A percentile compares a stretch with the other conserved stretches of the same genome.
These are phyloP conservation scores for Beauveria scarabaeidicola DNA, from an alignment of 2,329 filamentous ascomycete genomes.

Conservation along the genomic window DNA sequence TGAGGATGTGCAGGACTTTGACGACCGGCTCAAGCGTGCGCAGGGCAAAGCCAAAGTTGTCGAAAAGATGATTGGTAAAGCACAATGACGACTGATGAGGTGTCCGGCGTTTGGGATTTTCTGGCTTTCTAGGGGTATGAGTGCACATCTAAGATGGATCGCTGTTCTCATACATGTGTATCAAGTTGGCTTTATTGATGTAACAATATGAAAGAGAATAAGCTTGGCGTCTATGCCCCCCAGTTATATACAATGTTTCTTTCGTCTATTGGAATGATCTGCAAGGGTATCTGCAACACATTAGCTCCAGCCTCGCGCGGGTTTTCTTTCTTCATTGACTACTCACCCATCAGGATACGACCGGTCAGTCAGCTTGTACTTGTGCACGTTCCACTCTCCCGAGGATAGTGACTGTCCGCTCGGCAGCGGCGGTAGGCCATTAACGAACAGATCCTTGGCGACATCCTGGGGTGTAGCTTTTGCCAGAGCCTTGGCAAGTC, in stretches of 20 bases:
- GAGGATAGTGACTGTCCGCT: conserved; percentile 52
- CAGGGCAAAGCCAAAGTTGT: conserved; percentile 79
- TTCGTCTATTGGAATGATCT: conserved; percentile 46
- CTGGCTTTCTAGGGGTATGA: not conserved
- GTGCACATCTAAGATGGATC: not conserved
- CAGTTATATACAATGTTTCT: conserved; percentile 15
- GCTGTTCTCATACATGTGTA: not conserved
- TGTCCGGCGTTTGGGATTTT: not conserved
- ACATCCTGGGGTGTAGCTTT: conserved; percentile 44
- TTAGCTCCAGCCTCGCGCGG: conserved; percentile 12
- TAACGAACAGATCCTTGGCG: conserved; percentile 54
- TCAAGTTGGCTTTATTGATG: conserved; percentile 2
- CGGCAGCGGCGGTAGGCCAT: conserved; percentile 81
- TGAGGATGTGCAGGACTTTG: conserved; percentile 82
- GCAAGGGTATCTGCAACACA: conserved; percentile 49
- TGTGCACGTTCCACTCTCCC: conserved; percentile 56
- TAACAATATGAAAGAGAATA: conserved; percentile 2
- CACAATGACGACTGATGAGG: conserved; percentile 11
- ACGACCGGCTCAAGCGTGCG: conserved; percentile 78
- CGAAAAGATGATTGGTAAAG: conserved; percentile 54
- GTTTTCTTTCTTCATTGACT: not conserved
- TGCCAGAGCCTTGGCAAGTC: conserved; percentile 66
- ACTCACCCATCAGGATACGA: conserved; percentile 64
- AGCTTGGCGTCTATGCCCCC: conserved; percentile 11
- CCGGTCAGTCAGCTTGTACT: conserved; percentile 56